phyloP scores from a whole-genome alignment of 805 yeast genomes.

The Hanseniaspora lachancei region DNA sequence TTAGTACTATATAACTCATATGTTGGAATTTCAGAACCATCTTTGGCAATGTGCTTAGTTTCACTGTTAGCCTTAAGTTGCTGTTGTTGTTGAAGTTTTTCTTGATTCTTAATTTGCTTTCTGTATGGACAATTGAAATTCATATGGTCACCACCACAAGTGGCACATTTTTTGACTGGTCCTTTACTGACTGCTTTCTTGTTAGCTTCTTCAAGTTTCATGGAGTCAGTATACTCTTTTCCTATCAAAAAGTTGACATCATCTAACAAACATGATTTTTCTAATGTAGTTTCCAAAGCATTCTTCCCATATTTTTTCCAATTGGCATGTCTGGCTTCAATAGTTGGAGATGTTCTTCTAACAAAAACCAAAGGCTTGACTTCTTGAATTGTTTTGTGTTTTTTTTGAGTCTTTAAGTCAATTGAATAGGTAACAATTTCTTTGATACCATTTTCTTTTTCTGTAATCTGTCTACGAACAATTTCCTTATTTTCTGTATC shows the following conservation, averaged over 20 bases:
- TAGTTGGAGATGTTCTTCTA: slow-evolving; percentile 70
- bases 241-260: slow-evolving; percentile 63
- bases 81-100: slow-evolving; percentile 24
- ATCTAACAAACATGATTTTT: slow-evolving; percentile 53
- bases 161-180: slow-evolving; percentile 55
- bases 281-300: slow-evolving; percentile 49
- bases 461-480: slow-evolving; percentile 59
- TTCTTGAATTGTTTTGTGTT: slow-evolving; percentile 75
- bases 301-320: slow-evolving; percentile 88
- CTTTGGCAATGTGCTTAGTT: slow-evolving; percentile 20
- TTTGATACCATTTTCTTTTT: slow-evolving; percentile 78
- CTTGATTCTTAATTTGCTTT: slow-evolving; percentile 36
- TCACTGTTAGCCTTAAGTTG: slow-evolving; percentile 23
- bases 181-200: slow-evolving; percentile 34
- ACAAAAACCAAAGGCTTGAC: slow-evolving; percentile 63
- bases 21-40: slow-evolving; percentile 27
- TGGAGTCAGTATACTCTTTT: slow-evolving; percentile 63
- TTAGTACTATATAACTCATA: slow-evolving; percentile 52
- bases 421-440: slow-evolving; percentile 54
- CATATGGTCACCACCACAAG: slow-evolving; percentile 88
- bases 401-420: slow-evolving; percentile 66
- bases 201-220: slow-evolving; percentile 52
- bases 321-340: slow-evolving; percentile 65
- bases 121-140: slow-evolving; percentile 92
- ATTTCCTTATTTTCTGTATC: slow-evolving; percentile 40